Conservation (phyloP, 331 rosid species). For the Quercus lobata region DNA sequence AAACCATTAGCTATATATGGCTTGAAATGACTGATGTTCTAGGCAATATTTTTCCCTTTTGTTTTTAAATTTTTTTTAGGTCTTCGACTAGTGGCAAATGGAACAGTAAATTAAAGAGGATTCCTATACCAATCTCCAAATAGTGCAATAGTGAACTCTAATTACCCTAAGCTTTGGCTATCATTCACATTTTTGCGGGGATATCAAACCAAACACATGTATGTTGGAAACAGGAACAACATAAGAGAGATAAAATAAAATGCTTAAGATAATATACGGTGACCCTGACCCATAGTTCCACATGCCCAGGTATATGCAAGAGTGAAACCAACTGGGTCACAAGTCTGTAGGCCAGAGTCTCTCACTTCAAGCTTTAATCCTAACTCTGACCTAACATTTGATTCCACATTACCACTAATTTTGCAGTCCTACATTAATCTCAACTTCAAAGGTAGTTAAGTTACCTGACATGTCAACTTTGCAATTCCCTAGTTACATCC, state of each 20-base stretch:
- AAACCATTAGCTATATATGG: no score
- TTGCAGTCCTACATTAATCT: no score
- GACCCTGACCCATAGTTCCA: constrained; percentile 83
- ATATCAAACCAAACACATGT: neutral
- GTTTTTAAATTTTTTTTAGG: no score
- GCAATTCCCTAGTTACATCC: no score
- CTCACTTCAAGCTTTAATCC: constrained; percentile 79
- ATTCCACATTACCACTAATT: no score
- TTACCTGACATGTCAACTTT: no score
- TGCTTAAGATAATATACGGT: constrained; percentile 31
- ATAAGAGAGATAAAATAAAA: constrained; percentile 18
- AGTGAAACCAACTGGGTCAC: constrained; percentile 96
- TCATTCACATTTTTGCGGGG: neutral
- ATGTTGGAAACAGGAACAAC: constrained; percentile 6
- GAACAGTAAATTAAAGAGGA: no score
- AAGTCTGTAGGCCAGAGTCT: constrained; percentile 91
- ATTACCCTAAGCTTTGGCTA: neutral
- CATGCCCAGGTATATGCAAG: constrained; percentile 98
- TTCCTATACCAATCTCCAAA: neutral
- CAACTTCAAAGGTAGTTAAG: no score
- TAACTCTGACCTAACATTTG: no score
- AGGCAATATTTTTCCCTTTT: no score
- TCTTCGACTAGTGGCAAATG: no score
- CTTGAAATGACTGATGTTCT: no score
- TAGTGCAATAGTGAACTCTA: neutral